Base-by-base conservation (phyloP, 768 basidiomycete genomes). In the Gelatoporia subvermispora region DNA sequence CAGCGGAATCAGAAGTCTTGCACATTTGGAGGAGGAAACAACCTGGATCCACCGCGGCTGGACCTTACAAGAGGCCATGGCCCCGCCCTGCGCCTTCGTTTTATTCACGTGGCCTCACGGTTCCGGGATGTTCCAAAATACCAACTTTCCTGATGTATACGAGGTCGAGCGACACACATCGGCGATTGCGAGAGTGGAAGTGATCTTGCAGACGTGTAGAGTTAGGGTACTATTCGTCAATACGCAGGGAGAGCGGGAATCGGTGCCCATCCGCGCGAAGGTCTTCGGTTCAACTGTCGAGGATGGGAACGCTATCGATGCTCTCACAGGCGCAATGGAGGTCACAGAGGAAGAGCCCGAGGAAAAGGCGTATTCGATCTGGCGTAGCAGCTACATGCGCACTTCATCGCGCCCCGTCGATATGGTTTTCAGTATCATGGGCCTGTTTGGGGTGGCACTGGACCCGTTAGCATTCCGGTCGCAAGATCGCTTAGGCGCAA, bases 61-160 rank as follows among this genome's bases (percentile, higher is more conserved):
- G 58, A 59, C 58, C n/a, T 45, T 52, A 18, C 58, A 59, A 43
- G 58, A 54, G 41, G 25, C 39, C 0, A 39, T 54, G 17, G 53
- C 53, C 18, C 52, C 52, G 10, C 40, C 49, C 20, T 24, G 38
- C 21, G 39, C 43, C 13, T 38, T 47, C 37, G 49, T 50, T 17
- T 41, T 54, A 31, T 54, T 50, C 52, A 35, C 15, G 31, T 54
- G 52, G 52, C 31, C 16, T 17, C 25, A 38, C n/a, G 52, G 52
- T 8, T 15, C 37, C 3, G 52, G 52, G 3, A 24, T 35, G 17
- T 52, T 34, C 36, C 35, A 31, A 42, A 45, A 42, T 21, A 42
- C 40, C 17, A 42, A 40, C 17, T 15, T 15, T 18, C 40, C 40
- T 16, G 21, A n/a, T 16, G 36, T 52, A 40, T 28, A 22, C 17